Base-by-base conservation (phyloP, 345 rosid genomes). In the Lenwebbia sp. region DNA sequence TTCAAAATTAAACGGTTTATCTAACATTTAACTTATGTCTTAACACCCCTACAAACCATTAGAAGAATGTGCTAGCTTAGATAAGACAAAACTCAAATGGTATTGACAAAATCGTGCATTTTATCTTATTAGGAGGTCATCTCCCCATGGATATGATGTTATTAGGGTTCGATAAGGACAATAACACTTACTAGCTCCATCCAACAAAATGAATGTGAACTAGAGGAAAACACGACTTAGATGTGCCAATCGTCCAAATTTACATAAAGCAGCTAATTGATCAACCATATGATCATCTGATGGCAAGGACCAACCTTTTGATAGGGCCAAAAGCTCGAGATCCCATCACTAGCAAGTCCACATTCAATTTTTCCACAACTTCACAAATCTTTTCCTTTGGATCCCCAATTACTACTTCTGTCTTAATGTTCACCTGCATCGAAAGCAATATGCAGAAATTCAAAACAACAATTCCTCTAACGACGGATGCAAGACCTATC, bases 381-480 rank as follows among this genome's bases (percentile, higher is more conserved):
- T 95, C 99, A 84, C 98, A 95, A 6, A 96, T 93, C 90, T 92
- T 96, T 90, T 97, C 93, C 95, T 93, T 97, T 2, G 98, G 93
- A 88, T 95, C 96, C 47, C 99, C 99, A 85, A 94, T 78, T 40
- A 91, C 94, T 88, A 95, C 99, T 87, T 93, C 88, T 9, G 93
- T 93, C 90, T 93, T 94, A 83, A 94, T 94, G 87, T 89, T 90
- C 75, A 87, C 92, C 99, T 96, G 85, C 85, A 33, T 88, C 82
- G 41, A 70, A 82, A 53, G 57, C 82, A 78, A 51, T 15, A 82
- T 47, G 65, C 47, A 83, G 11, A 54, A 83, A 53, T 44, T 51
- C 41, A n/a, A 78, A 37, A 49, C 21, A 49, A 51, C 10, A 2
- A 47, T 25, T 47, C 54, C 54, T 49, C 12, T 37, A 21, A 37